A percentile compares a stretch with the other conserved stretches of the same genome.
Evolutionary conservation across 2,329 filamentous ascomycete species (phyloP).

Genomic region (Beauveria caledonica): DNA sequence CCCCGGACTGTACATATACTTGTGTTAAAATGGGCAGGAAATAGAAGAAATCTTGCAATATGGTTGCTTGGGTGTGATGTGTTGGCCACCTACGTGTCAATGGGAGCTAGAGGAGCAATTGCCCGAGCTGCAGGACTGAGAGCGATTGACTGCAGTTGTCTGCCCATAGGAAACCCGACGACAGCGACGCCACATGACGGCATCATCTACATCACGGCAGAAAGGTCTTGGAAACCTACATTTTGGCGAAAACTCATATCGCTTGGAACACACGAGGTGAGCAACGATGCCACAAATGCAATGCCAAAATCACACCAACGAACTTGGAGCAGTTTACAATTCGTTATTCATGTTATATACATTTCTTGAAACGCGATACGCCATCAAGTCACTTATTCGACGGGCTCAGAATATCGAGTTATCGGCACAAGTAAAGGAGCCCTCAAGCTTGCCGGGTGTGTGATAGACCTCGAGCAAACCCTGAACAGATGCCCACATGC

Average conservation of each 20-base stretch:
- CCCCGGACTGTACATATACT: slow-evolving; percentile 24
- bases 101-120: background rate
- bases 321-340: background rate
- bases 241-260: background rate
- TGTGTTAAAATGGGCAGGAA: slow-evolving; percentile 17
- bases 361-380: background rate
- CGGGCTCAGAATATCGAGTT: slow-evolving; percentile 24
- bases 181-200: too few species aligned
- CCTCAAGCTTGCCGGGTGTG: slow-evolving; percentile 20
- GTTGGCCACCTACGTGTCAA: background rate
- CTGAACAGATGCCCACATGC: slow-evolving; percentile 26
- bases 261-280: too few species aligned
- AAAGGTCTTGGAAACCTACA: background rate
- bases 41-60: slow-evolving; percentile 4
- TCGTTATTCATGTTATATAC: slow-evolving; percentile 2
- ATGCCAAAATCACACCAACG: background rate
- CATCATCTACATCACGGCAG: background rate
- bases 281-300: background rate
- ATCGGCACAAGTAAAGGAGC: slow-evolving; percentile 26
- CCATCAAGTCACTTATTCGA: background rate
- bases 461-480: slow-evolving; percentile 24
- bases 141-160: background rate
- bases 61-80: background rate
- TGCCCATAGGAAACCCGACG: background rate
- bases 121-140: background rate